Evolutionary conservation across 75 land plant genomes (phyloP).

Genomic region (Cupressus sempervirens): DNA sequence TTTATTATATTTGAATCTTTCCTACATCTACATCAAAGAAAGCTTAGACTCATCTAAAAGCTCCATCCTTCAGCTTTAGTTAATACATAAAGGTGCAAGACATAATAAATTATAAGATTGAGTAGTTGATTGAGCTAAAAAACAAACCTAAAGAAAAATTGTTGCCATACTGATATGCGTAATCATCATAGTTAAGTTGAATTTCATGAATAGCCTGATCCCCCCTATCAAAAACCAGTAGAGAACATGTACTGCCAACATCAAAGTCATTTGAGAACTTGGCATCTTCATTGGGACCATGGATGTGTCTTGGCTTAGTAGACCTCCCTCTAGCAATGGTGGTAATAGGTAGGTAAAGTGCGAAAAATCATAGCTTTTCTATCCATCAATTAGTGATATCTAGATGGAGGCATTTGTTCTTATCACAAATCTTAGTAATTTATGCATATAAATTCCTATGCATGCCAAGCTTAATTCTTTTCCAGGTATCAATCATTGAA

Average conservation of each 20-base stretch:
- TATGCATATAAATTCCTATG: too few relatives aligned
- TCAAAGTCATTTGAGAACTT: constrained; percentile 84
- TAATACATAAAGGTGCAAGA: not conserved
- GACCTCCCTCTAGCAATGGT: constrained; percentile 83
- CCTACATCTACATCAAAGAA: too few relatives aligned
- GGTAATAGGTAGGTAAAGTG: constrained; percentile 20
- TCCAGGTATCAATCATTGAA: too few relatives aligned
- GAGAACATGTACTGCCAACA: constrained; percentile 74
- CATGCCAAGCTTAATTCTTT: too few relatives aligned
- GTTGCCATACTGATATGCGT: constrained; percentile 63
- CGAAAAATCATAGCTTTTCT: too few relatives aligned
- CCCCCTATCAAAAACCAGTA: constrained; percentile 76
- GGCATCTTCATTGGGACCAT: constrained; percentile 84
- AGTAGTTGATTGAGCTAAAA: not conserved
- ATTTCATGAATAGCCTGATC: constrained; percentile 75
- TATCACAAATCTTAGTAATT: too few relatives aligned
- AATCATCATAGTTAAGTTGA: constrained; percentile 70
- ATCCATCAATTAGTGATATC: too few relatives aligned
- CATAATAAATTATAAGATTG: not conserved
- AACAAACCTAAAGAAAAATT: constrained; percentile 49
- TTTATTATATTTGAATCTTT: too few relatives aligned
- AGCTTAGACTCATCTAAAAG: not conserved
- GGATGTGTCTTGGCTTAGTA: constrained; percentile 55
- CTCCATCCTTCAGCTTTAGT: not conserved
- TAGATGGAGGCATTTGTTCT: too few relatives aligned